Evolutionary conservation across 2,329 filamentous ascomycete genomes (phyloP), one percentile per base, ranked within the genome.

Genomic region (Tolypocladium tundrense): DNA sequence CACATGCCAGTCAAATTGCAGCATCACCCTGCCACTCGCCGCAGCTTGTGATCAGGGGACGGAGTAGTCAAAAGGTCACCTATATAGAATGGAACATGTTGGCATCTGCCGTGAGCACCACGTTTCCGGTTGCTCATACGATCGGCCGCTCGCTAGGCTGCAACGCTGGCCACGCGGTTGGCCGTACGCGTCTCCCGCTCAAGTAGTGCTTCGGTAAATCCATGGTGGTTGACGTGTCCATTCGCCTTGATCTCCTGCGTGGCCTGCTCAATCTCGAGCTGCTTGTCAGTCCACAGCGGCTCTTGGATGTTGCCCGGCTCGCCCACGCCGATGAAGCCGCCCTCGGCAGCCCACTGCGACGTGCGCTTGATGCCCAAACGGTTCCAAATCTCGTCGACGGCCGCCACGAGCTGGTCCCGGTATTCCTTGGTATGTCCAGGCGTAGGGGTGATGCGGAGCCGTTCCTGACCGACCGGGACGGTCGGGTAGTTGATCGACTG

Each of bases 401-500:
- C 91, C 60, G 85, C 75, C 35, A 97, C 86, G 5, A 99, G 86
- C 67, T 96, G 85, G 63, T 95, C 88, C 61, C 91, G 90, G 75
- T 89, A 91, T 65, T 90, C 84, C 74, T 88, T 88, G 57, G 84
- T 85, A 72, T 99, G 94, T 50, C 94, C 94, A 0, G 94, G 94
- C 1, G 94, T 99, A 0, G 94, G 94, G 1, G 94, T 99, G 72
- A 99, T 91, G 64, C 94, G 88, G 58, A 99, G 87, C 59, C 94
- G 87, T 75, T 99, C 94, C 78, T 99, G 92, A n/a, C 94, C 94
- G 8, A 96, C 91, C 2, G 94, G 94, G 3, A 99, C 94, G 55
- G 94, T 99, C 2, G 94, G 94, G 75, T 97, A 97, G 78, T 99
- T 99, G 82, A 99, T 97, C 57, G 91, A 91, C 76, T 99, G 94